These are phyloP conservation scores for Annulohypoxylon nitens DNA, from an alignment of 495 filamentous ascomycete genomes.

Conservation along the genomic window DNA sequence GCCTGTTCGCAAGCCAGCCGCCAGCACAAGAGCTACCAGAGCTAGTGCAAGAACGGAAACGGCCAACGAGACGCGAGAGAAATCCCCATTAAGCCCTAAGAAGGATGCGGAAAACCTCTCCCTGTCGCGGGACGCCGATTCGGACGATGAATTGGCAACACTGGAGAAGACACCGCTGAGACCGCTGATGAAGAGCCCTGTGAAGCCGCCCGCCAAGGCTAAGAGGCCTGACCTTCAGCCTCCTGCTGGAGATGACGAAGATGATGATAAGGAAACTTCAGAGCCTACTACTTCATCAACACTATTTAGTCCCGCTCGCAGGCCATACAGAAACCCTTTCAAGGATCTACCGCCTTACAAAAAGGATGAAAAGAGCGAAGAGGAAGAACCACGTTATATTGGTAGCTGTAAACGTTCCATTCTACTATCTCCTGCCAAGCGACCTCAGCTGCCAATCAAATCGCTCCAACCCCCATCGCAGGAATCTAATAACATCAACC, in stretches of 20 bases:
- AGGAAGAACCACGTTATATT: slow-evolving; percentile 46
- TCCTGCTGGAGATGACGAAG: slow-evolving; percentile 44
- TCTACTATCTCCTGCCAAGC: slow-evolving; percentile 64
- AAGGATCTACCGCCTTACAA: slow-evolving; percentile 65
- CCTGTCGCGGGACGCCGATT: slow-evolving; percentile 54
- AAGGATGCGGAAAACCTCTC: slow-evolving; percentile 65
- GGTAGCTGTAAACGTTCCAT: slow-evolving; percentile 52
- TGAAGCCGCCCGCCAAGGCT: slow-evolving; percentile 53
- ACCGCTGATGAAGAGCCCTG: slow-evolving; percentile 62
- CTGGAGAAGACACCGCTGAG: slow-evolving; percentile 63
- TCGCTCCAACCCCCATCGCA: slow-evolving; percentile 47
- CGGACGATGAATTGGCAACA: slow-evolving; percentile 68
- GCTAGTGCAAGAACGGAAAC: slow-evolving; percentile 39
- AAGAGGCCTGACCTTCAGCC: slow-evolving; percentile 49
- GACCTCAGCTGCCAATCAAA: slow-evolving; percentile 59
- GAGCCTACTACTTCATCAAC: slow-evolving; percentile 45
- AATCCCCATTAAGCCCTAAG: slow-evolving; percentile 66
- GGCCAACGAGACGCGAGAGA: slow-evolving; percentile 42
- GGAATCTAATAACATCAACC: slow-evolving; percentile 27
- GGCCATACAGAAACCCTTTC: slow-evolving; percentile 60
- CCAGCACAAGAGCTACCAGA: slow-evolving; percentile 45
- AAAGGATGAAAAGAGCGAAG: slow-evolving; percentile 59
- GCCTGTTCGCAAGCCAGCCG: slow-evolving; percentile 55
- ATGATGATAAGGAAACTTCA: slow-evolving; percentile 28
- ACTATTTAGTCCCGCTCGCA: slow-evolving; percentile 63